Base-by-base conservation (phyloP, 2,329 filamentous ascomycete species). In the Sclerotinia trifoliorum region DNA sequence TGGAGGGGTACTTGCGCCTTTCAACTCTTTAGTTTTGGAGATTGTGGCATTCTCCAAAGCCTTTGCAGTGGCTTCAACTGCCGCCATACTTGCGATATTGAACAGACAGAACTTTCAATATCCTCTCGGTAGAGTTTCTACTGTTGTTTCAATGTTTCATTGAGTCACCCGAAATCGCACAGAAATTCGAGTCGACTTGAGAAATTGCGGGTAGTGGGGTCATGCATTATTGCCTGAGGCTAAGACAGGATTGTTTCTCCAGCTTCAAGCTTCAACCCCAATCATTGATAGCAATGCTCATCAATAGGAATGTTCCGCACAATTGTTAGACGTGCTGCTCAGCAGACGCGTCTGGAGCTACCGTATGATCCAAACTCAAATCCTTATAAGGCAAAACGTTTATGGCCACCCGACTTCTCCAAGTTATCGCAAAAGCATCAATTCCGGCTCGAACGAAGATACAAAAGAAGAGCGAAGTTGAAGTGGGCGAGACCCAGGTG, bases 321-420 rank as follows among this genome's bases (percentile, higher is more conserved):
- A 51, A 73, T 84, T 39, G 73, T 80, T 62, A 80, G 83, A 68
- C 78, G 81, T 42, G 74, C 79, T 63, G 78, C 80, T 5, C 76
- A 78, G 66, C 67, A 78, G 24, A 78, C 80, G 3, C 76, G 78
- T 58, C 65, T 78, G 15, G 75, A 75, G 35, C 67, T 70, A 44
- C 73, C 77, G 7, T 74, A 73, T 60, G 24, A 71, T 48, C 69
- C 76, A 29, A 81, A 83, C 71, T 83, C 79, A 70, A 88, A 87
- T 75, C 84, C 84, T 6, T 89, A 86, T 80, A 85, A 82, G 75
- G 85, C 88, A 61, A 89, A 91, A 79, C 91, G 90, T 77, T 81
- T 86, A 72, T 94, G 91, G 91, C 91, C 91, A 68, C 91, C 91
- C 17, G 88, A 93, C 78, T 91, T 94, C 79, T 80, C 83, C 71